phyloP scores from a whole-genome alignment of 805 yeast genomes.

The Wickerhamiella vanderwaltii region DNA sequence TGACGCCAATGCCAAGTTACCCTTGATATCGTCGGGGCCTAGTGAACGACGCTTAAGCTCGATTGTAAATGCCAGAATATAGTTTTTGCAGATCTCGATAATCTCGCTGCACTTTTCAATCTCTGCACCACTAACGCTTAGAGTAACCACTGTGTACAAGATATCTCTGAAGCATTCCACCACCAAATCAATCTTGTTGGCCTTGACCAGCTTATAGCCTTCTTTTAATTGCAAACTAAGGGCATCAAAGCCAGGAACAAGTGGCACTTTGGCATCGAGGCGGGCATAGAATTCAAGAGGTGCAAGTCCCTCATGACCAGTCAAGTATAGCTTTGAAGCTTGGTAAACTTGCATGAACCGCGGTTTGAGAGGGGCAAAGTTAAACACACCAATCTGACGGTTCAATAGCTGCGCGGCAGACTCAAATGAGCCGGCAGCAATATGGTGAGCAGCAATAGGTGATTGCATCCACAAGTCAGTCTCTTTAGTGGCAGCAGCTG shows the following conservation, averaged over 20 bases:
- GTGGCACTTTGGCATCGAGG: conserved; percentile 58
- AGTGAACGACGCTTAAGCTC: conserved; percentile 80
- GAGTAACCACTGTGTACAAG: conserved; percentile 59
- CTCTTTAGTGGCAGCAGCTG: conserved; percentile 39
- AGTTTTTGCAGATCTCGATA: conserved; percentile 67
- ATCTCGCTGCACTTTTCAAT: conserved; percentile 64
- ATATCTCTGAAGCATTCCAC: conserved; percentile 66
- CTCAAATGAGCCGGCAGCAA: conserved; percentile 93
- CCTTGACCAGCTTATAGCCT: conserved; percentile 74
- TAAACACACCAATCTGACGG: conserved; percentile 76
- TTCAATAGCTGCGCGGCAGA: conserved; percentile 86
- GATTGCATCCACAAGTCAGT: conserved; percentile 73
- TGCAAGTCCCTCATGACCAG: conserved; percentile 63
- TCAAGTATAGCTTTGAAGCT: conserved; percentile 61
- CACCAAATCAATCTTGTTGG: conserved; percentile 73
- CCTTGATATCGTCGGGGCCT: conserved; percentile 50
- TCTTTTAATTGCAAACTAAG: conserved; percentile 50
- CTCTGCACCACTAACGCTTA: conserved; percentile 63
- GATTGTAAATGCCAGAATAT: conserved; percentile 81
- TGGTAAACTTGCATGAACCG: conserved; percentile 78
- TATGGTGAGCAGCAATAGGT: conserved; percentile 83
- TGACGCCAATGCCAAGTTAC: conserved; percentile 90
- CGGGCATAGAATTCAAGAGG: conserved; percentile 59
- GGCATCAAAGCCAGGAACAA: conserved; percentile 57
- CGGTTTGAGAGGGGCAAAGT: conserved; percentile 76